A percentile compares a stretch with the other conserved stretches of the same genome.
phyloP scores from a whole-genome alignment of 1,139 yeast species.

The Meyerozyma smithsonii region DNA sequence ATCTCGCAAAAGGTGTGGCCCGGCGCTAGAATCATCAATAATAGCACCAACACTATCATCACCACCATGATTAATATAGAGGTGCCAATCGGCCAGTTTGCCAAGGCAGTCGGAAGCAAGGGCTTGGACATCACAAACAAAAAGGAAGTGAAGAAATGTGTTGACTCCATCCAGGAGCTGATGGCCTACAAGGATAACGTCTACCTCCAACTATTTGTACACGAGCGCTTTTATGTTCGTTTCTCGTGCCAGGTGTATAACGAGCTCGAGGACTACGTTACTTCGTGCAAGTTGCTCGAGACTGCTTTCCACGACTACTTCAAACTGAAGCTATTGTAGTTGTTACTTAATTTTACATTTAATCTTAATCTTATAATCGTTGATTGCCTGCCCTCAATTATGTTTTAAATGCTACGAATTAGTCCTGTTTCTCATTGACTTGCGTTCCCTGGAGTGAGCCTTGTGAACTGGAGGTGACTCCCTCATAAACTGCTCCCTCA shows the following conservation, averaged over 20 bases:
- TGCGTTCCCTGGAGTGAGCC: neutral
- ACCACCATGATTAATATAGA: conserved; percentile 11
- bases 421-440: neutral
- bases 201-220: conserved; percentile 10
- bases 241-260: conserved; percentile 13
- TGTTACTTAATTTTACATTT: too few relatives aligned
- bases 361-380: too few relatives aligned
- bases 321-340: neutral
- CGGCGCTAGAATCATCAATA: conserved; percentile 9
- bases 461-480: conserved; percentile 1
- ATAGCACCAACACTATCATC: conserved; percentile 6
- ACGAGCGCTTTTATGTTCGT: conserved; percentile 8
- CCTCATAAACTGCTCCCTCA: neutral
- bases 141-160: neutral
- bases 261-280: conserved; percentile 11
- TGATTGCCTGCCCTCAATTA: neutral
- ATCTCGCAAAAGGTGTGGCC: conserved; percentile 9
- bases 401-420: neutral
- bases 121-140: neutral
- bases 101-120: neutral
- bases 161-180: neutral
- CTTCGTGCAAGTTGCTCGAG: conserved; percentile 8
- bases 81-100: conserved; percentile 6
- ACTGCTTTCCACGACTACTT: conserved; percentile 2
- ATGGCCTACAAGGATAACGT: conserved; percentile 7